Evolutionary conservation across 2,329 filamentous ascomycete species (phyloP), one percentile per base, ranked within the genome.

Genomic region (Sporothrix schenckii): DNA sequence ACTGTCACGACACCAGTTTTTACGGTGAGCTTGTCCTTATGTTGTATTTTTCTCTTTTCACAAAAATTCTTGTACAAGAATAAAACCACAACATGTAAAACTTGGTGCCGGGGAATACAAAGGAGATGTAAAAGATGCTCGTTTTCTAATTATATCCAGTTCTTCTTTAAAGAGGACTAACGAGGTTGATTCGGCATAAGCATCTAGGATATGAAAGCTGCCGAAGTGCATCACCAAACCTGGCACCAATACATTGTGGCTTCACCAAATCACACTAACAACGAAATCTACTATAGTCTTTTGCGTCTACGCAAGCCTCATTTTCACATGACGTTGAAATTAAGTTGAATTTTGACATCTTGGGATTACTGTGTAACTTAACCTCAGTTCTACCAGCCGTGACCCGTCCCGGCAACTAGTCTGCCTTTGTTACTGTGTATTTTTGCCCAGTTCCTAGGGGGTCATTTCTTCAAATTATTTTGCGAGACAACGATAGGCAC

Each of bases 401-500:
- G n/a, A 6, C 34, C n/a, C 30, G 19, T 6, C 50, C 34, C 16
- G 27, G n/a, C 44, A 34, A 19, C 34, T 30, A 44, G 9, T 67
- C 56, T 56, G 21, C 30, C 21, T 44, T 34, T 34, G 34, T 30
- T 9, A 50, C 34, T 14, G 7, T 58, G 13, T 47, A 30, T 27
- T 30, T 68, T 68, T 68, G 14, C 66, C 66, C 52, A 56, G 21
- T 68, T 34, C 58, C 41, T 19, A 2, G 41, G 24, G 61, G 44
- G 14, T 19, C 44, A 14, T 49, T 34, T 41, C 27, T 50, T 30
- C 61, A 16, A 49, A 30, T 11, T 6, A 7, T 19, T 21, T n/a
- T 50, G 34, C 44, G 50, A 47, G 39, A 44, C 21, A 47, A 47
- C 21, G 39, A 21, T 47, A 47, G 39, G 9, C 58, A 63, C 39